Conservation (phyloP, 331 rosid species). For the Pyrus hybrid region DNA sequence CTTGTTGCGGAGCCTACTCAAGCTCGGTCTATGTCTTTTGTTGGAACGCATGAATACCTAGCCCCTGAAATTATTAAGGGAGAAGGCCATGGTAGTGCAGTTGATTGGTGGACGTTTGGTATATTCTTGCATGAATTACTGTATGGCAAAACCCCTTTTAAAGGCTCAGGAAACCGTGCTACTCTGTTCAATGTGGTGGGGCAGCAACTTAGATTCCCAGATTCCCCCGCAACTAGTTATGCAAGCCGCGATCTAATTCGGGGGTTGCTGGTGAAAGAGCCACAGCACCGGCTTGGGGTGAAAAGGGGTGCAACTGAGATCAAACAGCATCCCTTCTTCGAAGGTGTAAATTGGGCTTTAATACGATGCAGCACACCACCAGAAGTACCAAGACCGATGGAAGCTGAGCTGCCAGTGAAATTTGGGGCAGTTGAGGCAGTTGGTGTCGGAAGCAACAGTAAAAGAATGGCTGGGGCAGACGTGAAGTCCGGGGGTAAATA, state of each 20-base stretch:
- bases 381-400: conserved; percentile 92
- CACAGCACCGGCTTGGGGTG: conserved; percentile 91
- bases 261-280: no score
- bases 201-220: conserved; percentile 83
- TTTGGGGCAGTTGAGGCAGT: conserved; percentile 44
- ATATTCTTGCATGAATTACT: conserved; percentile 88
- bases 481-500: conserved; percentile 89
- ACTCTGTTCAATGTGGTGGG: conserved; percentile 98
- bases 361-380: conserved; percentile 98
- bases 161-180: conserved; percentile 96
- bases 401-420: conserved; percentile 62
- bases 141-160: conserved; percentile 94
- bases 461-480: conserved; percentile 77
- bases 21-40: conserved; percentile 97
- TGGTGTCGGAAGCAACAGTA: conserved; percentile 66
- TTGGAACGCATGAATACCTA: conserved; percentile 95
- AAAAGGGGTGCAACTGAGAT: conserved; percentile 97
- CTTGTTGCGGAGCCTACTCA: conserved; percentile 93
- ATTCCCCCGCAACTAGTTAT: conserved; percentile 77
- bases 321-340: conserved; percentile 96
- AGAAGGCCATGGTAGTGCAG: conserved; percentile 99
- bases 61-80: conserved; percentile 98
- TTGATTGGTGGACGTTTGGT: conserved; percentile 99
- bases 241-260: conserved; percentile 86
- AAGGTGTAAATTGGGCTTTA: conserved; percentile 98